These are phyloP conservation scores for Eremochloa ophiuroides DNA, from an alignment of 176 grass and related monocot genomes.

Conservation along the genomic window DNA sequence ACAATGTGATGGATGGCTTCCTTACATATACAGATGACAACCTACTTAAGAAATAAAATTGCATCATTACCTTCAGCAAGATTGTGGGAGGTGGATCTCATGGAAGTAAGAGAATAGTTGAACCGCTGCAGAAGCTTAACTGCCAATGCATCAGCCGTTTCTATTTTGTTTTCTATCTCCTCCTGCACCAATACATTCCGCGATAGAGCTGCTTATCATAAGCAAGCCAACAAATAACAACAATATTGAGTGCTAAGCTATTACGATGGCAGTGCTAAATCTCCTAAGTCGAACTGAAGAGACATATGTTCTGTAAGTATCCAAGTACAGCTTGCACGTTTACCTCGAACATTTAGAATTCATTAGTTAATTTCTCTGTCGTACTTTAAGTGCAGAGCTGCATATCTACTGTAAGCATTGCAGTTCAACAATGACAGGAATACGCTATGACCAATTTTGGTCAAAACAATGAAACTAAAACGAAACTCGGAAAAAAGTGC, in stretches of 20 bases:
- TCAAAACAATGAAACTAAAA: background rate
- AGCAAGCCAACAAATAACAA: background rate
- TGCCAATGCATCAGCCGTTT: slow-evolving; percentile 81
- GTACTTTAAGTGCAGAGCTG: background rate
- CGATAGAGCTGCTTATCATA: background rate
- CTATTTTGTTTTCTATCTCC: slow-evolving; percentile 90
- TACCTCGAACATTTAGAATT: background rate
- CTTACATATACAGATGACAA: background rate
- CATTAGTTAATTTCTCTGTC: background rate
- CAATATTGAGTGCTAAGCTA: background rate
- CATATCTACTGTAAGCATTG: background rate
- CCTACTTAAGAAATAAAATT: background rate
- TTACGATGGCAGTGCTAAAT: background rate
- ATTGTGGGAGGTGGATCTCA: slow-evolving; percentile 68
- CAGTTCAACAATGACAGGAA: background rate
- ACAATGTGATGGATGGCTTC: background rate
- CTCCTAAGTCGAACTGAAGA: slow-evolving; percentile 1
- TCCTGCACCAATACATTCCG: slow-evolving; percentile 43
- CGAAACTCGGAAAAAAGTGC: background rate
- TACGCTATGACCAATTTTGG: background rate
- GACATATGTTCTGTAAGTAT: background rate
- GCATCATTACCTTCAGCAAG: slow-evolving; percentile 59
- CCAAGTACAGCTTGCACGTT: background rate
- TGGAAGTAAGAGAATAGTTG: slow-evolving; percentile 70
- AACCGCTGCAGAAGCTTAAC: slow-evolving; percentile 83